Base-by-base conservation (phyloP, 345 rosid genomes). In the Orychophragmus violaceus region DNA sequence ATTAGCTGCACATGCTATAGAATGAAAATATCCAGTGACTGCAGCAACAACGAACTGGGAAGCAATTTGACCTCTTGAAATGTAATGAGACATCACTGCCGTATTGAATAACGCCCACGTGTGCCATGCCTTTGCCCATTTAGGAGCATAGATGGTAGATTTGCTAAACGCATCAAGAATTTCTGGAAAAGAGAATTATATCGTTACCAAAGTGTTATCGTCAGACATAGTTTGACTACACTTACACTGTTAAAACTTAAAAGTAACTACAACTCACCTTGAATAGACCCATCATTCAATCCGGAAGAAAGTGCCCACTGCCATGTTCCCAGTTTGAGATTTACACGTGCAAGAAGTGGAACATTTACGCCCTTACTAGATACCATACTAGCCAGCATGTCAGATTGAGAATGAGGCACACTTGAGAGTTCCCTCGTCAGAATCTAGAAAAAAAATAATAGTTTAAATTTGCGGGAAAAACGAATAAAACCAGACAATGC, bases 51-150 rank as follows among this genome's bases (percentile, higher is more conserved):
- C 99, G 61, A 76, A 87, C 73, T 83, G 91, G 8, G 97, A 80
- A 35, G 93, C 90, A 62, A 59, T 27, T 21, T 88, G 81, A 71
- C 95, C 88, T 80, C 81, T 82, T 46, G 82, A 7, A 25, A 93
- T 87, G 67, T 90, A 94, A 76, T 90, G 91, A 42, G 99, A 88
- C 97, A 94, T 94, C 61, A 87, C 99, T 52, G 93, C 95, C 11
- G 99, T 94, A 76, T 90, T 94, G 78, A 94, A 94, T 79, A 90
- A 80, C 25, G 99, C 99, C 99, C 97, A 94, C 25, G 77, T 79
- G 59, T 94, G 99, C 99, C 99, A 94, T 80, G 97, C 95, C 75
- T 88, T 94, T 48, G 86, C 89, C 99, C 99, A 88, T 71, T 88
- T 80, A 52, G 85, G 60, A 12, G 96, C 96, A 71, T 72, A 90